Percentiles rank a stretch among this genome's conserved stretches.
phyloP scores from a whole-genome alignment of 768 basidiomycete species.

The Amyloporia xantha region DNA sequence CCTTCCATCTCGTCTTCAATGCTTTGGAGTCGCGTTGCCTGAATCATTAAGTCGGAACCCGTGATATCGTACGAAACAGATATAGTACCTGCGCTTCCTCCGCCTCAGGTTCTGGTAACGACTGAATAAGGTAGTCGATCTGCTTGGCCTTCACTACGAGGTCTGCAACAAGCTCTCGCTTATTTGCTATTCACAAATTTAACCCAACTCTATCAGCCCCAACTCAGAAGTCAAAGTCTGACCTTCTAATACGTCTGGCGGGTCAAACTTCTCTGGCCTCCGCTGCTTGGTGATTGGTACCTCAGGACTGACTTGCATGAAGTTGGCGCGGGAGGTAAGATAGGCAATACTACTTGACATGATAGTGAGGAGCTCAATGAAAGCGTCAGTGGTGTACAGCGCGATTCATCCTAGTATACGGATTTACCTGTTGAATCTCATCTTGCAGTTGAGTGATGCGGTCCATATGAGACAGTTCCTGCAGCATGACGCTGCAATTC shows the following conservation, averaged over 20 bases:
- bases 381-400: no score
- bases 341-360: constrained; percentile 82
- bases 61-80: neutral
- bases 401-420: no score
- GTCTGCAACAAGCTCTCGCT: constrained; percentile 78
- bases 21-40: constrained; percentile 61
- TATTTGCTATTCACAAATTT: constrained; percentile 62
- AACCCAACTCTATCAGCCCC: no score
- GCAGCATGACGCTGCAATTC: constrained; percentile 72
- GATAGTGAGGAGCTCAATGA: constrained; percentile 83
- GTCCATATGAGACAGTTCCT: constrained; percentile 92
- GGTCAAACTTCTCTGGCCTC: constrained; percentile 63
- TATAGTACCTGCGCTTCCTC: constrained; percentile 66
- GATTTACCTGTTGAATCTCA: constrained; percentile 82
- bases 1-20: constrained; percentile 65
- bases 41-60: neutral
- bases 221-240: no score
- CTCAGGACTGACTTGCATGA: constrained; percentile 69
- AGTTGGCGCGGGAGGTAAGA: constrained; percentile 67
- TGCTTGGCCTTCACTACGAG: constrained; percentile 85
- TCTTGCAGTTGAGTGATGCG: constrained; percentile 93
- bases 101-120: constrained; percentile 70
- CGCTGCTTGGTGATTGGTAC: constrained; percentile 83
- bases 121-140: constrained; percentile 77
- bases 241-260: constrained; percentile 75